phyloP scores from a whole-genome alignment of 352 stramenopile genomes.

The Phytophthora rubi region DNA sequence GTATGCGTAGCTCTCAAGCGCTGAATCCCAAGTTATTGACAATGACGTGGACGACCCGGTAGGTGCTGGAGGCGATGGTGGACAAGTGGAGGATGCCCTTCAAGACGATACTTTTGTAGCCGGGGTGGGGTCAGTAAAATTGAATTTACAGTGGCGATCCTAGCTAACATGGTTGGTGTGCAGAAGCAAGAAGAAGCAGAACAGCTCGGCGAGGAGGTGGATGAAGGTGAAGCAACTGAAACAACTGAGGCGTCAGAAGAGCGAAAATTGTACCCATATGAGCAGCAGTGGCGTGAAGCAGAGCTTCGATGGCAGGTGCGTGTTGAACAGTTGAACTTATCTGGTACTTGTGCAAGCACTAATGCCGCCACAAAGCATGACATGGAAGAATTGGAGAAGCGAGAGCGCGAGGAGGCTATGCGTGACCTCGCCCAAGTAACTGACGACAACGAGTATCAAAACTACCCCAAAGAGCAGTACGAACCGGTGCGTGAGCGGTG shows the following conservation, averaged over 20 bases:
- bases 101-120: not conserved
- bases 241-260: slow-evolving; percentile 5
- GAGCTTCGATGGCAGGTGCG: slow-evolving; percentile 22
- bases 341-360: not conserved
- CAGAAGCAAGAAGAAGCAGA: slow-evolving; percentile 7
- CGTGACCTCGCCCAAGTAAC: slow-evolving; percentile 1
- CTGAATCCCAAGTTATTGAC: not conserved
- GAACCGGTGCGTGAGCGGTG: not conserved
- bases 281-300: slow-evolving; percentile 13
- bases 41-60: not conserved
- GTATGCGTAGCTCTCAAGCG: not conserved
- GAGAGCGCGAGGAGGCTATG: slow-evolving; percentile 6
- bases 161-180: not conserved
- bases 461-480: not conserved
- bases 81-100: not conserved
- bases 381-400: slow-evolving; percentile 10
- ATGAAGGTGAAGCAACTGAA: slow-evolving; percentile 1
- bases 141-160: not conserved
- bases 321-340: not conserved
- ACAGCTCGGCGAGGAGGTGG: not conserved
- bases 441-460: not conserved
- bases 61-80: not conserved
- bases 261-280: slow-evolving; percentile 11
- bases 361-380: not conserved
- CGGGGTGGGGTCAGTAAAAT: too few relatives aligned